These are phyloP conservation scores for Serendipita sp. DNA, from an alignment of 768 basidiomycete genomes.

Conservation along the genomic window DNA sequence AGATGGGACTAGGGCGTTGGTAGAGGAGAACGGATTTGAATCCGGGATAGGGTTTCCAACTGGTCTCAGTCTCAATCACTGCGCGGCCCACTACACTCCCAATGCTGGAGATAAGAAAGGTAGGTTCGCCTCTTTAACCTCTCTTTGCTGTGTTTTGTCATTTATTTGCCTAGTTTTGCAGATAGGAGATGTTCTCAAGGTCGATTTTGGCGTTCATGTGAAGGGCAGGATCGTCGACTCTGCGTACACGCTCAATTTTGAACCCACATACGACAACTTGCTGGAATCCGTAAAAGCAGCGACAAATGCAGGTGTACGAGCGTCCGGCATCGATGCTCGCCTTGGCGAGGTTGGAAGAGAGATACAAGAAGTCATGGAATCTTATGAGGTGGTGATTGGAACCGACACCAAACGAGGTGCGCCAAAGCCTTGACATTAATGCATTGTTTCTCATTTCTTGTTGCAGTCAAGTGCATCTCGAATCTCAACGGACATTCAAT, in stretches of 20 bases:
- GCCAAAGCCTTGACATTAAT: not conserved
- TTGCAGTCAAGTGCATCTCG: slow-evolving; percentile 74
- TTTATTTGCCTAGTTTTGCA: slow-evolving; percentile 43
- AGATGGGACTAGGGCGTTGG: slow-evolving; percentile 75
- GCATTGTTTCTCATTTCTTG: not conserved
- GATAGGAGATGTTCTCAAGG: slow-evolving; percentile 79
- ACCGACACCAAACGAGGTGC: slow-evolving; percentile 69
- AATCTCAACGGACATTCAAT: slow-evolving; percentile 95
- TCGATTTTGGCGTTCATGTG: slow-evolving; percentile 95
- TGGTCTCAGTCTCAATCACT: slow-evolving; percentile 82
- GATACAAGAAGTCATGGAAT: slow-evolving; percentile 98
- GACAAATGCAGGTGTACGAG: slow-evolving; percentile 80
- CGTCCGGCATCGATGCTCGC: slow-evolving; percentile 91
- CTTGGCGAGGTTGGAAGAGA: slow-evolving; percentile 81
- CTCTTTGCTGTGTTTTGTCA: slow-evolving; percentile 8
- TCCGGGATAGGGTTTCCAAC: slow-evolving; percentile 92
- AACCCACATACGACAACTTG: slow-evolving; percentile 78
- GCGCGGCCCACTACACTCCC: slow-evolving; percentile 92
- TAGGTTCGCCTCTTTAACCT: slow-evolving; percentile 23
- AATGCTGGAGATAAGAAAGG: slow-evolving; percentile 81
- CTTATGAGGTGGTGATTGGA: slow-evolving; percentile 88
- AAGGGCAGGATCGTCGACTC: slow-evolving; percentile 92
- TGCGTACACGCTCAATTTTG: slow-evolving; percentile 57
- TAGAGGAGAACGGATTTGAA: slow-evolving; percentile 78
- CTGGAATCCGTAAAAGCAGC: slow-evolving; percentile 87